Evolutionary conservation across 202 grass and related monocot genomes (phyloP).

Genomic region (Digitaria exilis): DNA sequence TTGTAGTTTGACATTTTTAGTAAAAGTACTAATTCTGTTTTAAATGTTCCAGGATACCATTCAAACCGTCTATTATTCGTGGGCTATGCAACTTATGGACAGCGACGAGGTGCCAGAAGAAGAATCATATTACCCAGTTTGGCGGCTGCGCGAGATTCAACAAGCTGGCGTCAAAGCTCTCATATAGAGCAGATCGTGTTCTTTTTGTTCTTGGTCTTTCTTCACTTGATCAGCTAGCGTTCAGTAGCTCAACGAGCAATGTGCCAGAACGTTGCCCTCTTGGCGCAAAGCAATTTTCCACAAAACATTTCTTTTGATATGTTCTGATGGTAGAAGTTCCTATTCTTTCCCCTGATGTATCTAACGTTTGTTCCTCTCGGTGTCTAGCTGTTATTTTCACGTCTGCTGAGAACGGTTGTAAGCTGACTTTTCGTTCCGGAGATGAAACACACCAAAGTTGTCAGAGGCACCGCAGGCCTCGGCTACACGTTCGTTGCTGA

Average conservation of each 20-base stretch:
- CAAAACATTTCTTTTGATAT: constrained; percentile 4
- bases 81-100: constrained; percentile 58
- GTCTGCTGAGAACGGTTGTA: no score
- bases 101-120: constrained; percentile 63
- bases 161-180: constrained; percentile 75
- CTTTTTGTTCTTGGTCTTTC: neutral
- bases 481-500: no score
- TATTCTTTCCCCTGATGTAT: neutral
- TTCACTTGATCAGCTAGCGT: neutral
- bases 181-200: constrained; percentile 58
- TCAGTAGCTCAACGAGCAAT: neutral
- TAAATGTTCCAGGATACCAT: constrained; percentile 50
- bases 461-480: no score
- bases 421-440: no score
- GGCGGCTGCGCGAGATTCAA: constrained; percentile 93
- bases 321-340: neutral
- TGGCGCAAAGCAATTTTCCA: constrained; percentile 38
- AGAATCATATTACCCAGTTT: constrained; percentile 78
- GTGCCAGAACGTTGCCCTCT: neutral
- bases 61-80: constrained; percentile 41
- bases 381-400: no score
- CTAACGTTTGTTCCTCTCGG: neutral
- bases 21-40: constrained; percentile 24
- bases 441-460: no score
- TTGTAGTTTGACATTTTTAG: neutral